Conservation (phyloP, 495 filamentous ascomycete species). For the Massariosphaeria phaeospora region DNA sequence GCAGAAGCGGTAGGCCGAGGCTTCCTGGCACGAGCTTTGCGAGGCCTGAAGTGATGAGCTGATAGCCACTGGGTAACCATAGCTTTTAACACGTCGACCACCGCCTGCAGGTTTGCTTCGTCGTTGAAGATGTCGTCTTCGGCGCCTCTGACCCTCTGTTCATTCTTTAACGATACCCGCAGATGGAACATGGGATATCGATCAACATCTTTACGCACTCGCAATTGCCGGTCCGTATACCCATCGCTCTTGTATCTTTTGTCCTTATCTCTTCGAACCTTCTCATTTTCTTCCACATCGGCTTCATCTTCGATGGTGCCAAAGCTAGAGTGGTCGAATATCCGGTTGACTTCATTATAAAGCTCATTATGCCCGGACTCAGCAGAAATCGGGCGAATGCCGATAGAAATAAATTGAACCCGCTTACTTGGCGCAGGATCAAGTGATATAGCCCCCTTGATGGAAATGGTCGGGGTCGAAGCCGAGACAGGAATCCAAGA, state of each 20-base stretch:
- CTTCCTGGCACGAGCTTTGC: constrained; percentile 10
- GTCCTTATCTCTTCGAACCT: constrained; percentile 40
- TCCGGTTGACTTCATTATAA: constrained; percentile 71
- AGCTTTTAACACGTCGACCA: constrained; percentile 29
- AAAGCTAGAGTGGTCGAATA: constrained; percentile 76
- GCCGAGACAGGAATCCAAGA: constrained; percentile 68
- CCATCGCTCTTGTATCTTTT: constrained; percentile 46
- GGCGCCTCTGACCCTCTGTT: background rate
- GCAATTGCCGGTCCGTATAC: constrained; percentile 54
- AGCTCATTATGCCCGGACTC: constrained; percentile 58
- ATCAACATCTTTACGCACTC: constrained; percentile 63
- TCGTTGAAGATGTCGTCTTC: constrained; percentile 40
- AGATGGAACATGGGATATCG: constrained; percentile 91
- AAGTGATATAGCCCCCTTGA: constrained; percentile 66
- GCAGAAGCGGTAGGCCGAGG: background rate
- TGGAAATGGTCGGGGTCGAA: constrained; percentile 51
- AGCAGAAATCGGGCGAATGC: constrained; percentile 46
- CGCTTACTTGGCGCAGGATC: constrained; percentile 64
- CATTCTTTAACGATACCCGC: constrained; percentile 52
- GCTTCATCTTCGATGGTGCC: constrained; percentile 53
- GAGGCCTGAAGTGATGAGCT: constrained; percentile 38
- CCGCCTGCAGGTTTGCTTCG: constrained; percentile 46
- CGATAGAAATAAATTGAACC: constrained; percentile 74
- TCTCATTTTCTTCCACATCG: constrained; percentile 38
- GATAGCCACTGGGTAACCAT: constrained; percentile 41